phyloP scores from a whole-genome alignment of 2,329 filamentous ascomycete species.

The Colletotrichum karsti region DNA sequence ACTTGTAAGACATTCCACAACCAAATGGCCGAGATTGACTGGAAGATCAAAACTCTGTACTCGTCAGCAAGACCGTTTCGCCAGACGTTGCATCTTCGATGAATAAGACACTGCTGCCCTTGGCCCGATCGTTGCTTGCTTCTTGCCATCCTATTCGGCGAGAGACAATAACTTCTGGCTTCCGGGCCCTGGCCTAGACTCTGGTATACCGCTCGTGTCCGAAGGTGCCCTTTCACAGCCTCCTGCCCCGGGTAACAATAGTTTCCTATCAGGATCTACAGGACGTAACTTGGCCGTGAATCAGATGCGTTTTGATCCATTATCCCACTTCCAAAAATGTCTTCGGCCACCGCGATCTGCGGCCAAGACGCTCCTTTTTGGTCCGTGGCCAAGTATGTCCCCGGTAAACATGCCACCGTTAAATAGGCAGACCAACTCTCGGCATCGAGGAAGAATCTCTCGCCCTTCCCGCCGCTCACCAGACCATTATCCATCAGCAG shows the following conservation, averaged over 20 bases:
- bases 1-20: slow-evolving; percentile 1
- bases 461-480: slow-evolving; percentile 7
- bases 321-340: not conserved
- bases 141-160: not conserved
- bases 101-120: not conserved
- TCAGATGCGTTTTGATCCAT: slow-evolving; percentile 16
- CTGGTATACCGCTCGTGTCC: not conserved
- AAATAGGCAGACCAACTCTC: slow-evolving; percentile 24
- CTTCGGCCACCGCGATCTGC: slow-evolving; percentile 1
- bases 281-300: slow-evolving; percentile 15
- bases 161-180: not conserved
- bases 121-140: not conserved
- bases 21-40: slow-evolving; percentile 11
- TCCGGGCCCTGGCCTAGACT: not conserved
- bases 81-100: not conserved
- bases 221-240: not conserved
- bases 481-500: slow-evolving; percentile 25
- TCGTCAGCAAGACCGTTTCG: slow-evolving; percentile 6
- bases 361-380: slow-evolving; percentile 10
- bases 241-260: not conserved
- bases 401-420: slow-evolving; percentile 17
- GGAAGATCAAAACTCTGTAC: not conserved
- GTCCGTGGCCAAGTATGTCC: slow-evolving; percentile 1
- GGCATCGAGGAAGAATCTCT: not conserved
- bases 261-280: slow-evolving; percentile 8